Evolutionary conservation across 2,329 filamentous ascomycete genomes (phyloP).

Genomic region (Penicillium rolfsii): DNA sequence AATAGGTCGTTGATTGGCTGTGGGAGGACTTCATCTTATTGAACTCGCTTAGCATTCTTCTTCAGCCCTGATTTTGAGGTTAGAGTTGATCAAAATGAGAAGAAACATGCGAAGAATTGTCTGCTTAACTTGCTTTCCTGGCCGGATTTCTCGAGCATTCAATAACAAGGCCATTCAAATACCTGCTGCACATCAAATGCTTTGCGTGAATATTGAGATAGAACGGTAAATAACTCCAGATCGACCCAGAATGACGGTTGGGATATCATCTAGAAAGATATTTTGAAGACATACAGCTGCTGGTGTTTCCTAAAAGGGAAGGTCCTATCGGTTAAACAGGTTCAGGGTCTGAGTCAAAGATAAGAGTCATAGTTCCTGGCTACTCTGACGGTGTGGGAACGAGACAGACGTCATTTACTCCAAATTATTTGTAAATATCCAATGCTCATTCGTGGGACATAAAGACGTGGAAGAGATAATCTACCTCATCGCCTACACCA

Average conservation of each 20-base stretch:
- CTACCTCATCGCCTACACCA: conserved; percentile 31
- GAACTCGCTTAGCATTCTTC: not conserved
- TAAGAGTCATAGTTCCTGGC: not conserved
- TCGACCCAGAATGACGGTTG: too few species aligned
- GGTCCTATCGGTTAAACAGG: not conserved
- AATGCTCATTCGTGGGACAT: not conserved
- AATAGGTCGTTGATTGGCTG: not conserved
- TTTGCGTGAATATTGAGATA: too few species aligned
- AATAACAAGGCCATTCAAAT: too few species aligned
- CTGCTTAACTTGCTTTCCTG: not conserved
- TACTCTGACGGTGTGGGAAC: not conserved
- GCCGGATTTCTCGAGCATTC: not conserved
- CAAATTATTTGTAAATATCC: not conserved
- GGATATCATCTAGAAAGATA: too few species aligned
- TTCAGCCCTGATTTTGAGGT: not conserved
- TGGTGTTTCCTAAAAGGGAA: not conserved
- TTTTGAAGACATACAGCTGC: not conserved
- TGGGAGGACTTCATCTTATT: not conserved
- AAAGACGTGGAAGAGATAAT: not conserved
- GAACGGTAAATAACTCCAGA: too few species aligned
- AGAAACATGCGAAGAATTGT: not conserved
- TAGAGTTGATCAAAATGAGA: not conserved
- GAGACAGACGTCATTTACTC: not conserved
- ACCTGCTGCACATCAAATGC: too few species aligned
- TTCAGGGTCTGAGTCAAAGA: not conserved